Evolutionary conservation across 176 grass and related monocot genomes (phyloP).

Genomic region (Lolium multiflorum): DNA sequence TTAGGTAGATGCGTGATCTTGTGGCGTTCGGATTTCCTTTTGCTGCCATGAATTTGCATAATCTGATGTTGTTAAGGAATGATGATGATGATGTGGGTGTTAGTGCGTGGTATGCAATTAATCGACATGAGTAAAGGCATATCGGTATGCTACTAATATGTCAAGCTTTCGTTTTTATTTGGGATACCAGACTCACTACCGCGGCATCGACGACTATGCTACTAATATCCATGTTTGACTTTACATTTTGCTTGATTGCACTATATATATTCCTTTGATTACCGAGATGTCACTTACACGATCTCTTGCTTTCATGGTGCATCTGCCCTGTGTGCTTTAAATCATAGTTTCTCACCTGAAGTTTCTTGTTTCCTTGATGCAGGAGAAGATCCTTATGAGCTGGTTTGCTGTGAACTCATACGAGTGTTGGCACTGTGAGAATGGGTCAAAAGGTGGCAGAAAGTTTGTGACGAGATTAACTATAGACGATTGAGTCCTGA

Average conservation of each 20-base stretch:
- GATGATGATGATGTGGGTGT: neutral
- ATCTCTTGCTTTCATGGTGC: neutral
- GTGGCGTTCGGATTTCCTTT: neutral
- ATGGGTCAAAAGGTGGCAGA: conserved; percentile 34
- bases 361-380: conserved; percentile 30
- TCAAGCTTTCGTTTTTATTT: neutral
- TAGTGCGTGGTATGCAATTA: neutral
- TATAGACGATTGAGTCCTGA: conserved; percentile 50
- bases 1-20: neutral
- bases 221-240: neutral
- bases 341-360: conserved; percentile 15
- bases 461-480: conserved; percentile 36
- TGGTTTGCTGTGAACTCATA: conserved; percentile 27
- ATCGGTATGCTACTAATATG: neutral
- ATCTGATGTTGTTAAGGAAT: neutral
- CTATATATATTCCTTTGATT: too few relatives aligned
- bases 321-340: neutral
- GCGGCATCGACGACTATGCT: neutral
- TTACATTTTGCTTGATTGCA: neutral
- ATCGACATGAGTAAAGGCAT: neutral
- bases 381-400: conserved; percentile 37
- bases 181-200: neutral
- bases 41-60: neutral
- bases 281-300: too few relatives aligned
- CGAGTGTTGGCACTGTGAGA: conserved; percentile 1